phyloP scores from a whole-genome alignment of 495 filamentous ascomycete species.

The Annulohypoxylon bovei region DNA sequence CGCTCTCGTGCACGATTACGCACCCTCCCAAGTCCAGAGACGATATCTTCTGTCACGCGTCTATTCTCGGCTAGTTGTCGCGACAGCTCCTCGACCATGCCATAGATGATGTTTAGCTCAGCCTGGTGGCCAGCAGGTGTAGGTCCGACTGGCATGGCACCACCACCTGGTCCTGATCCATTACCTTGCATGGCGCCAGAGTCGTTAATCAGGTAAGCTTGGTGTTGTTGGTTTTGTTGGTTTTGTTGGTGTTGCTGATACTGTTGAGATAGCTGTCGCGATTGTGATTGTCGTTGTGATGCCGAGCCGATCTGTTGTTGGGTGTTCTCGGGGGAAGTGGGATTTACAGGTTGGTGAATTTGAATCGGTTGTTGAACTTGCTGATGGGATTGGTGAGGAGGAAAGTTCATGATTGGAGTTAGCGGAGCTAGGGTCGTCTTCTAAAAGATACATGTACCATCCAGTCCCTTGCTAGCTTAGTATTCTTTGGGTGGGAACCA shows the following conservation, averaged over 20 bases:
- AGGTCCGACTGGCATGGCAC: conserved; percentile 58
- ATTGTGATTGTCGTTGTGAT: conserved; percentile 1
- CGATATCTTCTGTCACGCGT: conserved; percentile 77
- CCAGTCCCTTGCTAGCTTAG: not conserved
- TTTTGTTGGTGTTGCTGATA: conserved; percentile 27
- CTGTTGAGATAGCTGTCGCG: not conserved
- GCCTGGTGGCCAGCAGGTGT: conserved; percentile 86
- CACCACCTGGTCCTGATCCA: conserved; percentile 56
- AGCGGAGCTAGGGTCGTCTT: not conserved
- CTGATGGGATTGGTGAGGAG: not conserved
- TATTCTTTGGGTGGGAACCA: conserved; percentile 8
- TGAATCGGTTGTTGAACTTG: not conserved
- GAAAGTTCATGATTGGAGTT: conserved; percentile 24
- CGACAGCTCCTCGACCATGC: conserved; percentile 83
- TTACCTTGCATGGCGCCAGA: conserved; percentile 61
- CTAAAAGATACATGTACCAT: not conserved
- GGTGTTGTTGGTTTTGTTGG: conserved; percentile 44
- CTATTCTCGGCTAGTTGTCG: conserved; percentile 80
- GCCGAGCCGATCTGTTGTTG: conserved; percentile 9
- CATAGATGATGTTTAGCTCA: conserved; percentile 85
- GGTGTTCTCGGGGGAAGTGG: conserved; percentile 10
- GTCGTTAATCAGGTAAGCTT: conserved; percentile 62
- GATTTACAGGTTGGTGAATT: conserved; percentile 1
- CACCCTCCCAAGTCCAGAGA: conserved; percentile 68
- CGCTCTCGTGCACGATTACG: conserved; percentile 58